A percentile compares a stretch with the other conserved stretches of the same genome.
These are phyloP conservation scores for Moniliophthora roreri DNA, from an alignment of 1,284 basidiomycete genomes.

Conservation along the genomic window DNA sequence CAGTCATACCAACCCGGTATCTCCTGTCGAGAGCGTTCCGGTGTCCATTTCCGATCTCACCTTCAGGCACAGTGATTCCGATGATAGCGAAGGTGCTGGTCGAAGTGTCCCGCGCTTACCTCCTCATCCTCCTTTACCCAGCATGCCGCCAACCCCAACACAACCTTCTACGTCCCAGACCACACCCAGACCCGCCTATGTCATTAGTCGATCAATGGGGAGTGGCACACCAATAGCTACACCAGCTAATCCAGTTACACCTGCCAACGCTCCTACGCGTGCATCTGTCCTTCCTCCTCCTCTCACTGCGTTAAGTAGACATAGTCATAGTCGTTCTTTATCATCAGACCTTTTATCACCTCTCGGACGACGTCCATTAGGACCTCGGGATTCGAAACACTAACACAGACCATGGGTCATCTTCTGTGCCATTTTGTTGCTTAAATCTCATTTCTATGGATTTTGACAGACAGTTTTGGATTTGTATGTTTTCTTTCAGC, in stretches of 20 bases:
- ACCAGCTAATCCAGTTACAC: too few relatives aligned
- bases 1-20: constrained; percentile 25
- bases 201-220: not conserved
- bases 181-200: not conserved
- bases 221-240: not conserved
- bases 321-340: not conserved
- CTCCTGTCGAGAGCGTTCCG: constrained; percentile 68
- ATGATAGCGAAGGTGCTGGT: constrained; percentile 33
- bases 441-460: not conserved
- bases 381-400: not conserved
- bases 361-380: not conserved
- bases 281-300: not conserved
- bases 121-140: constrained; percentile 53
- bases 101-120: constrained; percentile 40
- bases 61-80: constrained; percentile 54
- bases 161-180: not conserved
- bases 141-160: constrained; percentile 14
- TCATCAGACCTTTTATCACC: not conserved
- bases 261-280: too few relatives aligned
- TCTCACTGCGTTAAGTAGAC: not conserved
- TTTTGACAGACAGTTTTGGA: too few relatives aligned
- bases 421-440: not conserved
- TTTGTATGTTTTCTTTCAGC: too few relatives aligned
- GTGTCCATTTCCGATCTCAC: constrained; percentile 67
- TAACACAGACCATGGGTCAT: not conserved